A percentile compares a stretch with the other conserved stretches of the same genome.
Evolutionary conservation across 805 yeast genomes (phyloP).

Genomic region (Teunomyces panamensis): DNA sequence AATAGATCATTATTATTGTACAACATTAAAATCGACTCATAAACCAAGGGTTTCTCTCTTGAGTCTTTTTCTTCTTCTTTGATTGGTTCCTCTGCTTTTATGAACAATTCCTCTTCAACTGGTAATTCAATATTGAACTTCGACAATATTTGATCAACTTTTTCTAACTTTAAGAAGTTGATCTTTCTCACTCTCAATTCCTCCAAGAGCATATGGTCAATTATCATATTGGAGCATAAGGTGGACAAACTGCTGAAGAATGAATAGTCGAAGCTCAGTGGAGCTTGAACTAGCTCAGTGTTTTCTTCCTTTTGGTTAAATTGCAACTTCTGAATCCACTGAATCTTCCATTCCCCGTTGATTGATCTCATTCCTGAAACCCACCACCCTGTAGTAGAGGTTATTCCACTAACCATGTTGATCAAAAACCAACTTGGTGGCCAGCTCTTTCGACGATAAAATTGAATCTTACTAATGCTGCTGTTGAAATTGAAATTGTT

Average conservation of each 20-base stretch:
- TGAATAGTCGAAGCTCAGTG: conserved; percentile 19
- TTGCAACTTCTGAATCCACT: conserved; percentile 43
- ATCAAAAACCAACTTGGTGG: conserved; percentile 56
- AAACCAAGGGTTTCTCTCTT: conserved; percentile 11
- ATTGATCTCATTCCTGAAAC: conserved; percentile 48
- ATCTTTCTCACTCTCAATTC: conserved; percentile 44
- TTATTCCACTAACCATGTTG: conserved; percentile 35
- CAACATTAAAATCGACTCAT: conserved; percentile 23
- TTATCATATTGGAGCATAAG: conserved; percentile 44
- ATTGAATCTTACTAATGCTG: conserved; percentile 22
- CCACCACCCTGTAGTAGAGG: conserved; percentile 47
- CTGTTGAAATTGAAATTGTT: conserved; percentile 15
- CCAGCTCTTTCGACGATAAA: conserved; percentile 52
- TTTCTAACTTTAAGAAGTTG: conserved; percentile 20
- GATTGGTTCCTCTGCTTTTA: conserved; percentile 10
- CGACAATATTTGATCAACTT: conserved; percentile 4
- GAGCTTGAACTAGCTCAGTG: conserved; percentile 2
- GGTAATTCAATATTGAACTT: conserved; percentile 7
- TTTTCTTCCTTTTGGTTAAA: conserved; percentile 8
- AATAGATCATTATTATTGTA: conserved; percentile 25
- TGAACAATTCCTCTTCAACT: background rate
- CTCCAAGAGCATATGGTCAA: conserved; percentile 51
- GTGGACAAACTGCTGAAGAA: conserved; percentile 41
- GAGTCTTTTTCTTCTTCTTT: conserved; percentile 16
- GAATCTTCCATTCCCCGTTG: conserved; percentile 54